These are phyloP conservation scores for Sphaerobolus stellatus DNA, from an alignment of 1,284 basidiomycete species.

Conservation along the genomic window DNA sequence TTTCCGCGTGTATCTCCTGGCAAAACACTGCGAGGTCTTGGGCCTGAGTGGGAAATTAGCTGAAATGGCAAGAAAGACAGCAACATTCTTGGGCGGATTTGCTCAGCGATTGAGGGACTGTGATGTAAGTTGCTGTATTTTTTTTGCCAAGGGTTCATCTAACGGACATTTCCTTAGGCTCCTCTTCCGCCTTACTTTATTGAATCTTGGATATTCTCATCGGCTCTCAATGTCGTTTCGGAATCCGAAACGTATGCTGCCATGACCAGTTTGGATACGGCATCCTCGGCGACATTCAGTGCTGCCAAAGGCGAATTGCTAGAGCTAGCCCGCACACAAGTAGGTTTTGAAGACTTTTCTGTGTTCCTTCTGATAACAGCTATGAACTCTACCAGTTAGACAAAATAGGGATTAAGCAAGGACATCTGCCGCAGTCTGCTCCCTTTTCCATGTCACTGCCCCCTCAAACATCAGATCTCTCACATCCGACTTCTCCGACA, in stretches of 20 bases:
- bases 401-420: constrained; percentile 69
- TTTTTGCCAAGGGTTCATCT: constrained; percentile 1
- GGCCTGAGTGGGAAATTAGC: constrained; percentile 68
- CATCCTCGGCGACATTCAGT: constrained; percentile 50
- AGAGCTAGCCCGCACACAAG: constrained; percentile 80
- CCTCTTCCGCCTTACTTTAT: constrained; percentile 79
- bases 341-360: constrained; percentile 29
- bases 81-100: constrained; percentile 78
- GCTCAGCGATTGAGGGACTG: constrained; percentile 73
- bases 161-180: constrained; percentile 40
- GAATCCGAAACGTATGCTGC: constrained; percentile 79
- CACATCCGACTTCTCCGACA: constrained; percentile 1
- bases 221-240: constrained; percentile 83
- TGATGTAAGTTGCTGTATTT: constrained; percentile 51
- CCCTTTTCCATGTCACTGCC: constrained; percentile 65
- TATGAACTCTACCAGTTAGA: constrained; percentile 59
- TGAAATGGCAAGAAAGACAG: constrained; percentile 68
- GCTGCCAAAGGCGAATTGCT: constrained; percentile 79
- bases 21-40: constrained; percentile 79
- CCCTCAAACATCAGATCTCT: constrained; percentile 6
- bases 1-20: constrained; percentile 88
- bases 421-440: constrained; percentile 66
- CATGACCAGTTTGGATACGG: constrained; percentile 42
- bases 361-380: not conserved
- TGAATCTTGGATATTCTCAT: constrained; percentile 93